Evolutionary conservation across 495 filamentous ascomycete genomes (phyloP).

Genomic region (Aspergillus indologenus): DNA sequence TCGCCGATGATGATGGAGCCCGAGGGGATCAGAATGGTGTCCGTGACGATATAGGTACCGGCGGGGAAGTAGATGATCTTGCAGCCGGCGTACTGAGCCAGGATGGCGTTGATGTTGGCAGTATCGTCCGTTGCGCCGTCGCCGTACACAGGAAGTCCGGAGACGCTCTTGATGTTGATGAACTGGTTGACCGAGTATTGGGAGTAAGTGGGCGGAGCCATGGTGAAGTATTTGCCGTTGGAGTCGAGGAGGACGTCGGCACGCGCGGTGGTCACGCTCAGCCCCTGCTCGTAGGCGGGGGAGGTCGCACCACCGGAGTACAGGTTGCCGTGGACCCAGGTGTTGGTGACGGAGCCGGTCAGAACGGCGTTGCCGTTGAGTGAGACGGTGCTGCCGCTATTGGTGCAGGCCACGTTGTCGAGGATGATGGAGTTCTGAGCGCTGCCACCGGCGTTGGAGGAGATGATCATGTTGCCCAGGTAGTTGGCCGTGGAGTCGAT

Average conservation of each 20-base stretch:
- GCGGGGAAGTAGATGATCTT: constrained; percentile 59
- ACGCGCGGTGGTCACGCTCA: not conserved
- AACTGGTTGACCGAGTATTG: constrained; percentile 6
- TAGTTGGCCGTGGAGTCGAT: too few relatives aligned
- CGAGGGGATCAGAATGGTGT: constrained; percentile 54
- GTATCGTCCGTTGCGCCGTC: constrained; percentile 47
- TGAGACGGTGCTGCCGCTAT: too few relatives aligned
- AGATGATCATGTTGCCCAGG: too few relatives aligned
- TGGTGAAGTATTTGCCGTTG: not conserved
- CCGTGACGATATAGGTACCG: constrained; percentile 57
- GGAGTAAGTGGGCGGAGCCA: not conserved
- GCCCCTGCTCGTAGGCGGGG: not conserved
- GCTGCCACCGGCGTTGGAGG: too few relatives aligned
- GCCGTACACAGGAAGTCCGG: constrained; percentile 37
- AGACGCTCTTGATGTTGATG: constrained; percentile 46
- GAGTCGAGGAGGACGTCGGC: not conserved
- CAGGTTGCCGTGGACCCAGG: too few relatives aligned
- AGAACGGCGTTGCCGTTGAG: too few relatives aligned
- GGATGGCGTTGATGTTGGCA: constrained; percentile 47
- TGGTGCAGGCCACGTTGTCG: too few relatives aligned
- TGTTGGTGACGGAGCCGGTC: too few relatives aligned
- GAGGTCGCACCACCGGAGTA: too few relatives aligned
- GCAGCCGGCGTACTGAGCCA: constrained; percentile 44
- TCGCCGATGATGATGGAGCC: constrained; percentile 56
- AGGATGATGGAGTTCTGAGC: too few relatives aligned